These are phyloP conservation scores for Sclerotinia sclerotiorum DNA, from an alignment of 2,329 filamentous ascomycete genomes.

Conservation along the genomic window DNA sequence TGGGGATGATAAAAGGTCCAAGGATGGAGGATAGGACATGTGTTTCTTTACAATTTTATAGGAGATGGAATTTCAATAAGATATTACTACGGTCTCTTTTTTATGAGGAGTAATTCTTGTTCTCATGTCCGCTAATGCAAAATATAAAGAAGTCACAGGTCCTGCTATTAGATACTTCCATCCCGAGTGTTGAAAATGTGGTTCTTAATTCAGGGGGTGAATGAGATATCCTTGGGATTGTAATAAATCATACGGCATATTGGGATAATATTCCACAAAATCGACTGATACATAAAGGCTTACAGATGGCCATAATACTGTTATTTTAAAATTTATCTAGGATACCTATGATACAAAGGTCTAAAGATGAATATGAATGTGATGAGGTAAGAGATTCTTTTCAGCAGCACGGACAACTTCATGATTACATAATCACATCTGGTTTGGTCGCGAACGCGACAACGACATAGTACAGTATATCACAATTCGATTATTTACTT, in stretches of 20 bases:
- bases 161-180: background rate
- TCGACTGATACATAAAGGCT: background rate
- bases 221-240: background rate
- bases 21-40: too few relatives aligned
- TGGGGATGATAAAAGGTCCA: background rate
- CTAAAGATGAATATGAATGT: background rate
- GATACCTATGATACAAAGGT: background rate
- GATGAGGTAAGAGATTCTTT: background rate
- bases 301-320: too few relatives aligned
- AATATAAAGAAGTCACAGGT: background rate
- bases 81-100: background rate
- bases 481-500: constrained; percentile 8
- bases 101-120: background rate
- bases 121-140: background rate
- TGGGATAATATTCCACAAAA: background rate
- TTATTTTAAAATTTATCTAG: background rate
- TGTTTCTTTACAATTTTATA: background rate
- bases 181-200: background rate
- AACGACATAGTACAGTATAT: background rate
- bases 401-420: constrained; percentile 1
- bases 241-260: background rate
- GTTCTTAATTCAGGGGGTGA: background rate
- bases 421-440: constrained; percentile 3
- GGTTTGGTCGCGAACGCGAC: constrained; percentile 7
- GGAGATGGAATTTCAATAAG: background rate